A percentile compares a stretch with the other conserved stretches of the same genome.
Conservation (phyloP, 805 yeast genomes). For the Teunomyces funiuensis region DNA sequence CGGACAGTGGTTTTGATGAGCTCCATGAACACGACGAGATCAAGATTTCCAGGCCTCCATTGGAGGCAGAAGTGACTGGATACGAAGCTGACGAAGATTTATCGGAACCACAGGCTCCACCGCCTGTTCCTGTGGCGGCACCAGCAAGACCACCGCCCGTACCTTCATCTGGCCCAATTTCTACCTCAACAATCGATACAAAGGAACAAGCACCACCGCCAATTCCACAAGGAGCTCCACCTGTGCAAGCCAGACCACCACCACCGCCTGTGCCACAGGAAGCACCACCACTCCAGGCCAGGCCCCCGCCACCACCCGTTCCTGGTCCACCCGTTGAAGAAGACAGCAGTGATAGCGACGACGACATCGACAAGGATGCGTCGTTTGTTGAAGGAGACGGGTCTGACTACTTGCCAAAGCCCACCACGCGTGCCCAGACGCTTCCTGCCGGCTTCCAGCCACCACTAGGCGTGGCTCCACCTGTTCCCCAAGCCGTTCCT, state of each 20-base stretch:
- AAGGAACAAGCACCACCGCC: conserved; percentile 13
- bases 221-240: conserved; percentile 18
- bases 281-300: neutral
- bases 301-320: conserved; percentile 13
- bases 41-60: conserved; percentile 11
- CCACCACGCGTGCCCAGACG: conserved; percentile 13
- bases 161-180: conserved; percentile 21
- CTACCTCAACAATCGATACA: conserved; percentile 9
- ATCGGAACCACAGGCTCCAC: conserved; percentile 25
- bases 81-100: conserved; percentile 68
- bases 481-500: conserved; percentile 6
- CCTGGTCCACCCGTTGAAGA: conserved; percentile 8
- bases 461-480: conserved; percentile 14
- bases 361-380: conserved; percentile 13
- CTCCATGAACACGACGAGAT: conserved; percentile 12
- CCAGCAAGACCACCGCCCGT: conserved; percentile 6
- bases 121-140: conserved; percentile 11
- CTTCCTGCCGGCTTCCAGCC: conserved; percentile 15
- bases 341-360: conserved; percentile 8
- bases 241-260: conserved; percentile 6
- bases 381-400: conserved; percentile 23
- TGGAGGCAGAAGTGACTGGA: conserved; percentile 47
- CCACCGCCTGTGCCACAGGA: conserved; percentile 10
- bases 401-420: conserved; percentile 21
- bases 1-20: conserved; percentile 14